These are phyloP conservation scores for Pichia sporocuriosa DNA, from an alignment of 805 yeast genomes.

Conservation along the genomic window DNA sequence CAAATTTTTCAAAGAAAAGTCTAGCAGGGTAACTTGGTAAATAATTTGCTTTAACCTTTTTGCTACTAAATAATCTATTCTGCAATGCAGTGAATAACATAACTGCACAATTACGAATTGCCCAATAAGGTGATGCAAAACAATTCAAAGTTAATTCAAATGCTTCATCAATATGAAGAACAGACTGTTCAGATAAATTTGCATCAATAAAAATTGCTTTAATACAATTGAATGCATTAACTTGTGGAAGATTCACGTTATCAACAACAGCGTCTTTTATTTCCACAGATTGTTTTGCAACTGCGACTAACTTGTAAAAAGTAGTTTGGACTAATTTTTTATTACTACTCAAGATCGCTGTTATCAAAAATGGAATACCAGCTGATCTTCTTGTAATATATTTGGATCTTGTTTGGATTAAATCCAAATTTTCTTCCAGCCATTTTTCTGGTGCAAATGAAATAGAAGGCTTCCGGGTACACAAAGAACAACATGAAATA, in stretches of 20 bases:
- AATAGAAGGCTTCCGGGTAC: slow-evolving; percentile 33
- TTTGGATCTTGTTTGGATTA: slow-evolving; percentile 46
- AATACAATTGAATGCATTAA: slow-evolving; percentile 86
- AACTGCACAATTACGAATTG: slow-evolving; percentile 84
- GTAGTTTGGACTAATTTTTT: slow-evolving; percentile 42
- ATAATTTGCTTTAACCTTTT: slow-evolving; percentile 29
- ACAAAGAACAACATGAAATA: slow-evolving; percentile 54
- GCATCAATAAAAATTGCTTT: slow-evolving; percentile 70
- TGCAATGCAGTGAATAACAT: slow-evolving; percentile 88
- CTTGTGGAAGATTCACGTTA: slow-evolving; percentile 78
- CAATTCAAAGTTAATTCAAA: slow-evolving; percentile 53
- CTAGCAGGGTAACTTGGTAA: slow-evolving; percentile 36
- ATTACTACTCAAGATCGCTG: slow-evolving; percentile 60
- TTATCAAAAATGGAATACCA: slow-evolving; percentile 75
- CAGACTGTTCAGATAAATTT: slow-evolving; percentile 46
- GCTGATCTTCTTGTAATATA: slow-evolving; percentile 86
- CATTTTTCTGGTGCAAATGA: slow-evolving; percentile 41
- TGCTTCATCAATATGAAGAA: slow-evolving; percentile 48
- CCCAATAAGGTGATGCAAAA: slow-evolving; percentile 70
- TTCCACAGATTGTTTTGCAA: slow-evolving; percentile 47
- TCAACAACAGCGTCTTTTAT: slow-evolving; percentile 27
- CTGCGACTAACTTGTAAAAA: slow-evolving; percentile 41
- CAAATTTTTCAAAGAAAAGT: slow-evolving; percentile 63
- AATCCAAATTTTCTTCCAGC: slow-evolving; percentile 48
- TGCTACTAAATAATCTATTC: slow-evolving; percentile 68